Evolutionary conservation across 345 rosid genomes (phyloP).

Genomic region (Kandelia obovata): DNA sequence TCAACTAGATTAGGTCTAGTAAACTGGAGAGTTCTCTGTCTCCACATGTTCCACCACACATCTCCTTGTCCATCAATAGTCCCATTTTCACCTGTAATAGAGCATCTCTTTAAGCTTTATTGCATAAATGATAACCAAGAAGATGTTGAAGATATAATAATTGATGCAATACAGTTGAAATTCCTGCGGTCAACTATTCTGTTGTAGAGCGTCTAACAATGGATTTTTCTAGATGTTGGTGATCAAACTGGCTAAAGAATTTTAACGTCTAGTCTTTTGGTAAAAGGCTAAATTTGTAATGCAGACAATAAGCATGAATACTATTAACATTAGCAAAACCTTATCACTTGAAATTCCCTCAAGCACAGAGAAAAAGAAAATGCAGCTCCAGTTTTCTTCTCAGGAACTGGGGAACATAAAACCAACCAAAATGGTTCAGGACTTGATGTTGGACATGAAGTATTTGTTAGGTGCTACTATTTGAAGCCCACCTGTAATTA

Average conservation of each 20-base stretch:
- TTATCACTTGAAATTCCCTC: not conserved
- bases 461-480: not conserved
- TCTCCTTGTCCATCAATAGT: slow-evolving; percentile 97
- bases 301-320: not conserved
- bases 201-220: no score
- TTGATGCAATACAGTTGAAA: no score
- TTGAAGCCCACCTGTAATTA: slow-evolving; percentile 67
- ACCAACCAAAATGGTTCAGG: not conserved
- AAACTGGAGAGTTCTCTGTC: slow-evolving; percentile 66
- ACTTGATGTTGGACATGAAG: no score
- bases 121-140: not conserved
- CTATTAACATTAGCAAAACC: not conserved
- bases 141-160: no score
- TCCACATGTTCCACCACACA: slow-evolving; percentile 97
- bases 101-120: slow-evolving; percentile 1
- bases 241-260: no score
- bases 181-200: no score
- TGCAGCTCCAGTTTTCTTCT: no score
- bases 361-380: not conserved
- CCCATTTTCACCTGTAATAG: slow-evolving; percentile 74
- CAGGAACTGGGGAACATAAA: not conserved
- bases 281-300: no score
- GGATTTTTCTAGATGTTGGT: no score
- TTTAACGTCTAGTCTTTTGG: no score
- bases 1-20: slow-evolving; percentile 86